Percentiles rank a stretch among this genome's conserved stretches.
Evolutionary conservation across 345 rosid species (phyloP).

Genomic region (Heritiera fomes): DNA sequence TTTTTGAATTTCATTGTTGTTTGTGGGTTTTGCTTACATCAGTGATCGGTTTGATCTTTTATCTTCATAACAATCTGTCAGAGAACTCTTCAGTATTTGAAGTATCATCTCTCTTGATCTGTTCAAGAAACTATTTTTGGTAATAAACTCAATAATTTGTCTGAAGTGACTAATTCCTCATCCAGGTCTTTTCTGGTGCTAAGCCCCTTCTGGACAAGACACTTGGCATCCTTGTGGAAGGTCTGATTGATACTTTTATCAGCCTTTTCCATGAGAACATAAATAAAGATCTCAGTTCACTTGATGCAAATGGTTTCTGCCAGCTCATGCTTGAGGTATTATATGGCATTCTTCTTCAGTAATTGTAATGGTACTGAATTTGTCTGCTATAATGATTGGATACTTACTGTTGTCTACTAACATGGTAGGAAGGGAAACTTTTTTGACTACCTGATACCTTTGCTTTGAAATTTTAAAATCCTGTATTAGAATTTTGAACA

Average conservation of each 20-base stretch:
- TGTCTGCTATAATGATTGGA: neutral
- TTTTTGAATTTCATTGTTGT: neutral
- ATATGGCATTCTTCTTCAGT: conserved; percentile 15
- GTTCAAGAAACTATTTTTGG: neutral
- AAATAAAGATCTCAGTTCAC: conserved; percentile 58
- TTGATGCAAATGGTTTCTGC: conserved; percentile 95
- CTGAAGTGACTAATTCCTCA: conserved; percentile 1
- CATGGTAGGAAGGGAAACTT: neutral
- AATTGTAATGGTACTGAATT: neutral
- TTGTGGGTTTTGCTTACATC: neutral
- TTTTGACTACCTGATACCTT: neutral
- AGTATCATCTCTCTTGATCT: neutral
- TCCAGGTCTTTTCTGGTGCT: conserved; percentile 92
- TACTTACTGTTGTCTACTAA: neutral
- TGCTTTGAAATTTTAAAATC: neutral
- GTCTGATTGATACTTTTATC: conserved; percentile 86
- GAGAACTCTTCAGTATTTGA: conserved; percentile 6
- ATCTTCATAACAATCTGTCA: neutral
- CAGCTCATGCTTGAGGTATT: conserved; percentile 97
- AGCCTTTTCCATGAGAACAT: conserved; percentile 78
- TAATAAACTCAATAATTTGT: conserved; percentile 4
- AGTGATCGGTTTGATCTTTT: neutral
- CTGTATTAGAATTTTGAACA: neutral
- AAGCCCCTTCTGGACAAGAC: conserved; percentile 93
- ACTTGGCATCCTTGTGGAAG: conserved; percentile 91